Evolutionary conservation across 768 basidiomycete genomes (phyloP).

Genomic region (Kwoniella dejecticola): DNA sequence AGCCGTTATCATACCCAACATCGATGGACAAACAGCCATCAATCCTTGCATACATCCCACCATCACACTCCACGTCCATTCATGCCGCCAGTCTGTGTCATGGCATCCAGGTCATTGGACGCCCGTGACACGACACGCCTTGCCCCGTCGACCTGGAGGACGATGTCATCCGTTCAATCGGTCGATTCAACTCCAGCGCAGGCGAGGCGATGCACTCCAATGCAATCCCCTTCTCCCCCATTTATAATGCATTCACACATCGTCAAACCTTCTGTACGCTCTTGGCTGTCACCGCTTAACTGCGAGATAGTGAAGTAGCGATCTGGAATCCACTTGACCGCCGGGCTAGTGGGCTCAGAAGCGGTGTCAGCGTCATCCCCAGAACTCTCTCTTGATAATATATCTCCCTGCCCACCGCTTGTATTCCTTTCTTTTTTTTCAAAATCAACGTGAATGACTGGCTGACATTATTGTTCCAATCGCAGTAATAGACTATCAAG

Average conservation of each 20-base stretch:
- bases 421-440: no score
- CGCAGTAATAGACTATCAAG: constrained; percentile 29
- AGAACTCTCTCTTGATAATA: not conserved
- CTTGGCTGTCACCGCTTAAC: not conserved
- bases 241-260: not conserved
- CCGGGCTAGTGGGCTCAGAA: not conserved
- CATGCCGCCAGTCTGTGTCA: no score
- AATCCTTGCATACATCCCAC: no score
- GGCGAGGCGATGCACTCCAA: not conserved
- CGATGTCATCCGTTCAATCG: not conserved
- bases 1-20: no score
- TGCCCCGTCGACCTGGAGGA: not conserved
- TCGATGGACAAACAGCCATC: no score
- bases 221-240: not conserved
- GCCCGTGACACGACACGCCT: no score
- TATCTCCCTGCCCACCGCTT: no score
- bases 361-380: not conserved
- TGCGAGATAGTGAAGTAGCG: not conserved
- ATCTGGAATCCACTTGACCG: not conserved
- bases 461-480: not conserved
- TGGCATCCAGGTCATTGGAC: no score
- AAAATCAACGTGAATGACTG: no score
- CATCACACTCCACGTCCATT: no score
- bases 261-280: not conserved
- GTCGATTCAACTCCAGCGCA: not conserved